These are phyloP conservation scores for Suaeda aralocaspica DNA, from an alignment of 148 eudicot species.

Conservation along the genomic window DNA sequence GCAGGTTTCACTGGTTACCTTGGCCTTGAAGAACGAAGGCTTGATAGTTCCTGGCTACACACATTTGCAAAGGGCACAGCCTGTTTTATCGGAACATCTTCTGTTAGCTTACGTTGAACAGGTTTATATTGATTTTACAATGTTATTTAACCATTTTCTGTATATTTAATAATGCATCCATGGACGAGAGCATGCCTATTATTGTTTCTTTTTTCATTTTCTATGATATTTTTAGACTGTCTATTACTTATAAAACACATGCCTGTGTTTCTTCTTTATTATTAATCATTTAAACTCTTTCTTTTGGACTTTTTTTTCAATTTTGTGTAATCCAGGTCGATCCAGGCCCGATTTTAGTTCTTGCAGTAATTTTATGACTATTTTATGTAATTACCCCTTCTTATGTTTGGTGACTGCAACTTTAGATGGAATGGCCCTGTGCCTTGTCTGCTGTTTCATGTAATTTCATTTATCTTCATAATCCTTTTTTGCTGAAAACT, in stretches of 20 bases:
- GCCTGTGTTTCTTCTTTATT: background rate
- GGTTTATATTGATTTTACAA: conserved; percentile 35
- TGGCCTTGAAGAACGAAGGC: conserved; percentile 80
- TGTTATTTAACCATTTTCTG: background rate
- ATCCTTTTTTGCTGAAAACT: background rate
- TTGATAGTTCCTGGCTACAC: conserved; percentile 96
- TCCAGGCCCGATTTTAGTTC: too few relatives aligned
- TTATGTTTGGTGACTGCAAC: background rate
- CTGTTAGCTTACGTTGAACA: conserved; percentile 93
- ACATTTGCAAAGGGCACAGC: conserved; percentile 96
- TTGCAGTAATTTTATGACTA: background rate
- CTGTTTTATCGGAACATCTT: conserved; percentile 83
- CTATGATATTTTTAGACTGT: background rate
- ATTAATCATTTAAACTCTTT: too few relatives aligned
- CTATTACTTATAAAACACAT: background rate
- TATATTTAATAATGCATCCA: background rate
- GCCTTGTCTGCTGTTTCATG: background rate
- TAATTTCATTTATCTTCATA: background rate
- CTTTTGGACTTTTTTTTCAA: too few relatives aligned
- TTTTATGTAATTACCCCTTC: background rate
- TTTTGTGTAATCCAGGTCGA: too few relatives aligned
- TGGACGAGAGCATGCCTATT: background rate
- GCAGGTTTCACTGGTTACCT: conserved; percentile 64
- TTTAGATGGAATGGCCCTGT: background rate
- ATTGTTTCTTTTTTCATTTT: background rate